Evolutionary conservation across 2,329 filamentous ascomycete genomes (phyloP).

Genomic region (Cladophialophora carrionii): DNA sequence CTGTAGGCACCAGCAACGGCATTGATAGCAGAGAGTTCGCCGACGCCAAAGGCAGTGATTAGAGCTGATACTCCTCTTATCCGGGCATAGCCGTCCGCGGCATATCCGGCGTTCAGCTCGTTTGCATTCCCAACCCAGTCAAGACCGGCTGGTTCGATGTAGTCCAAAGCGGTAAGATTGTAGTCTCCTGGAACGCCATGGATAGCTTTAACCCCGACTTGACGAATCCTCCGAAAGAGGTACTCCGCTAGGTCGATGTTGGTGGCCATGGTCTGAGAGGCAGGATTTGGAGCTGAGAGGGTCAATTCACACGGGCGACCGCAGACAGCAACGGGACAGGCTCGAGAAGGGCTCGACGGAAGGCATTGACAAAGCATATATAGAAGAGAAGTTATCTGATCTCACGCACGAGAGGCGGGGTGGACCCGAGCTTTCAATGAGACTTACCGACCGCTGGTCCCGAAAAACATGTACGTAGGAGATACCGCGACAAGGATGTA

Average conservation of each 20-base stretch:
- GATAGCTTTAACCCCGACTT: conserved; percentile 55
- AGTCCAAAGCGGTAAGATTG: conserved; percentile 56
- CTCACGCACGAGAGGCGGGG: conserved; percentile 6
- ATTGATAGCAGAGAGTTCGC: conserved; percentile 50
- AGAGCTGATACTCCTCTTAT: conserved; percentile 46
- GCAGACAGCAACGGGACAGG: neutral
- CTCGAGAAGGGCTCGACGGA: neutral
- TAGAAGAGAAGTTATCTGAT: neutral
- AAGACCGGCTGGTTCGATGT: conserved; percentile 58
- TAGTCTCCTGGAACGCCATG: conserved; percentile 58
- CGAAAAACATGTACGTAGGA: neutral
- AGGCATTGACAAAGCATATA: conserved; percentile 1
- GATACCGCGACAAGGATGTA: neutral
- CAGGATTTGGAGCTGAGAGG: neutral
- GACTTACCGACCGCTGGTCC: conserved; percentile 3
- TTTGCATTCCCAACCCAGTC: conserved; percentile 66
- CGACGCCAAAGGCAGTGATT: conserved; percentile 66
- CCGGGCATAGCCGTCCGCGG: conserved; percentile 78
- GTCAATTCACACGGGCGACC: neutral
- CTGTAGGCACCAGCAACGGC: conserved; percentile 52
- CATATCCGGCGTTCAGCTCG: conserved; percentile 69
- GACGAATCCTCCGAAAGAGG: conserved; percentile 54
- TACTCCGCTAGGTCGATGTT: conserved; percentile 55
- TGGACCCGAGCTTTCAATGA: conserved; percentile 6
- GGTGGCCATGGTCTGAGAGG: conserved; percentile 14